Conservation (phyloP, 768 basidiomycete genomes). For the Xerocomellus intermedius region DNA sequence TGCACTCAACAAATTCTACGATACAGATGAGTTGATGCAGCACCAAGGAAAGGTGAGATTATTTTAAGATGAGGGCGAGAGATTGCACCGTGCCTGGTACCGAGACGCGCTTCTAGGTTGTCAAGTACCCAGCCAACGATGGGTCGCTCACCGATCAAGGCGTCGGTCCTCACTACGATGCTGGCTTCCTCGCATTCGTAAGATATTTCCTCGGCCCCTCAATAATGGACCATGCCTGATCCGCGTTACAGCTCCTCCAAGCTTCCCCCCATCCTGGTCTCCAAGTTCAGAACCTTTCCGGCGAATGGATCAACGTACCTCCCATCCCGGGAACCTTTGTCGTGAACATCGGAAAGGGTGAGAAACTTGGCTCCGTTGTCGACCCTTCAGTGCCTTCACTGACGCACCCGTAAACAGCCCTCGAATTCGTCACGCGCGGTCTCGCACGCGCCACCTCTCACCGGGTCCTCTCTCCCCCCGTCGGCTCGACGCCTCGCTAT, state of each 20-base stretch:
- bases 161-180: slow-evolving; percentile 84
- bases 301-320: slow-evolving; percentile 79
- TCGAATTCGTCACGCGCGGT: slow-evolving; percentile 75
- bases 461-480: slow-evolving; percentile 66
- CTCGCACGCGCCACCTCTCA: slow-evolving; percentile 81
- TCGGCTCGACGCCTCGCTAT: slow-evolving; percentile 61
- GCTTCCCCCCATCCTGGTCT: slow-evolving; percentile 76
- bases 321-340: slow-evolving; percentile 81
- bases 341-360: slow-evolving; percentile 79
- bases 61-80: not conserved
- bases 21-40: slow-evolving; percentile 58
- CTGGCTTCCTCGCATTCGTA: slow-evolving; percentile 80
- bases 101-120: slow-evolving; percentile 38
- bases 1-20: slow-evolving; percentile 62
- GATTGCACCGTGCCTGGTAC: not conserved
- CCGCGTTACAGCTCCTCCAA: slow-evolving; percentile 60
- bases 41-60: slow-evolving; percentile 64
- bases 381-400: not conserved
- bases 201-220: not conserved
- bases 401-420: slow-evolving; percentile 41
- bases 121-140: slow-evolving; percentile 69
- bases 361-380: not conserved
- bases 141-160: slow-evolving; percentile 56
- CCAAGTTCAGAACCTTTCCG: slow-evolving; percentile 79
- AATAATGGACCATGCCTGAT: not conserved